phyloP scores from a whole-genome alignment of 169 alveolate genomes.

The Plasmodium coatneyi region DNA sequence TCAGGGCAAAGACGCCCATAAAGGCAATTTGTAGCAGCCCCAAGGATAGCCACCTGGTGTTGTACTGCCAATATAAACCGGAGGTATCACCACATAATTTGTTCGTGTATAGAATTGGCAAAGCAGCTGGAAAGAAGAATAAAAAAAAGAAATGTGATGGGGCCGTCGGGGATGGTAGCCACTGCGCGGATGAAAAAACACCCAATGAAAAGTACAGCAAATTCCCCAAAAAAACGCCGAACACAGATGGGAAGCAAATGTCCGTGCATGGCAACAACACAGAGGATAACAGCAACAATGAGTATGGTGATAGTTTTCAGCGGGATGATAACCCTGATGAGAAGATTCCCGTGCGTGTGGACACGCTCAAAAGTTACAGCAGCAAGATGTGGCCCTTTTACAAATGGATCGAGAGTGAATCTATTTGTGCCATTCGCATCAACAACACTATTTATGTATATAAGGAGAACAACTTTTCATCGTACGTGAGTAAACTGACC shows the following conservation, averaged over 20 bases:
- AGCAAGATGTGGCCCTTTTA: constrained; percentile 58
- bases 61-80: constrained; percentile 67
- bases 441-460: constrained; percentile 29
- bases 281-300: not conserved
- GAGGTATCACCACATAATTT: constrained; percentile 20
- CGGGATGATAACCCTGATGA: not conserved
- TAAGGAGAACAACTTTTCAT: constrained; percentile 15
- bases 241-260: not conserved
- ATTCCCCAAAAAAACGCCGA: no score
- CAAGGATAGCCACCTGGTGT: constrained; percentile 26
- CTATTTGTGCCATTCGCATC: constrained; percentile 7
- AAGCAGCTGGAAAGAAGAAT: constrained; percentile 1
- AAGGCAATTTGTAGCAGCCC: constrained; percentile 51
- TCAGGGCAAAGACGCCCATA: constrained; percentile 55
- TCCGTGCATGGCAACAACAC: not conserved
- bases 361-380: constrained; percentile 34
- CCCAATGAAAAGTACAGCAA: no score
- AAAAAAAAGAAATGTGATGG: no score
- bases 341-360: constrained; percentile 2
- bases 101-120: constrained; percentile 14
- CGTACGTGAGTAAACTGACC: not conserved
- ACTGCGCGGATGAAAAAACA: no score
- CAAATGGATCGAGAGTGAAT: constrained; percentile 62
- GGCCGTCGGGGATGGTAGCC: no score
- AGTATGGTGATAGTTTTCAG: not conserved